Evolutionary conservation across 805 yeast species (phyloP), one percentile per base, ranked within the genome.

Genomic region (Dipodascopsis uninucleata): DNA sequence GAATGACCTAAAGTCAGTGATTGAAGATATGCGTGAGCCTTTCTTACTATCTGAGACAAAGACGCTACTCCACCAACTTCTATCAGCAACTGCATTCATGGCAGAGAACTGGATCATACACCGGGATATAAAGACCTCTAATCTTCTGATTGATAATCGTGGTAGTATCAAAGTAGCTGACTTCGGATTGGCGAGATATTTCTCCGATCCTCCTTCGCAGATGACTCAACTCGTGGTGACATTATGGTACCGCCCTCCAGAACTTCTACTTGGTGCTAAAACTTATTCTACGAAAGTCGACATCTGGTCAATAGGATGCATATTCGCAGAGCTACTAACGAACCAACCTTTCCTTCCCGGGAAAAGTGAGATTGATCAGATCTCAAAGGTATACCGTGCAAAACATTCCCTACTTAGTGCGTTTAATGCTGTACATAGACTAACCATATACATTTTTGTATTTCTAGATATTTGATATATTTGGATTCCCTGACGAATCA

Each of bases 261-360:
- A 74, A 48, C 55, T 76, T 22, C 62, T 76, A 26, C 55, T 76
- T 4, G 57, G 78, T 66, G n/a, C 76, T 62, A 56, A 63, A 69
- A 36, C 41, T 10, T 63, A 63, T 43, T 49, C 58, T 16, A 41
- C 47, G 7, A 57, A 56, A 3, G 72, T 75, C 21, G 81, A 76
- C 54, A 61, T 76, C 61, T 76, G 81, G 81, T 76, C 79, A 1
- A 63, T 75, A n/a, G 81, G 81, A 7, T 76, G 81, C 62, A 77
- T 76, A 3, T 76, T 75, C 55, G 79, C 71, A 1, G 79, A 75
- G 55, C 59, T 75, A 25, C 67, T 73, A 47, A 64, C 67, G 3
- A 59, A 61, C 20, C 66, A 66, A 49, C 77, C 78, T 2, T 67
- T 75, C 4, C 60, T 75, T 52, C 68, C 64, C 17, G 78, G 78